These are phyloP conservation scores for Cajanus cajan DNA, from an alignment of 306 rosid genomes.

Conservation along the genomic window DNA sequence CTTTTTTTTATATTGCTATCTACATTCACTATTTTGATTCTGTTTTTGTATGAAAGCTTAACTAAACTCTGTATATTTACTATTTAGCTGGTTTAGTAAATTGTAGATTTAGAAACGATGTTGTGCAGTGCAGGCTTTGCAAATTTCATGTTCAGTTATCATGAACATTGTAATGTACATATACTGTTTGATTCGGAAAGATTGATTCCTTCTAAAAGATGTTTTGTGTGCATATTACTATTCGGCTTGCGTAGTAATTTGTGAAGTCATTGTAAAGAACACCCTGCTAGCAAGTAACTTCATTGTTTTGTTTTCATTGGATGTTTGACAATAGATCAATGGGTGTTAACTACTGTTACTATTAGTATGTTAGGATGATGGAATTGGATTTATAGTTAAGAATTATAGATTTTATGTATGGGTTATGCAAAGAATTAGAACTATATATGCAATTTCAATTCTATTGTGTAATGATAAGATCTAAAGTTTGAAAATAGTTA, in stretches of 20 bases:
- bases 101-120: slow-evolving; percentile 3
- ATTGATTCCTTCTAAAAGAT: not conserved
- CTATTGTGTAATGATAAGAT: not conserved
- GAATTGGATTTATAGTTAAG: not conserved
- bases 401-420: not conserved
- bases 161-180: not conserved
- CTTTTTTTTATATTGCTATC: not conserved
- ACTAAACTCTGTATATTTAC: not conserved
- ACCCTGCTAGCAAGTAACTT: not conserved
- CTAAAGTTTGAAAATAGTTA: too few species aligned
- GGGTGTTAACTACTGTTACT: not conserved
- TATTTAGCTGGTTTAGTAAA: not conserved
- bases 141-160: not conserved
- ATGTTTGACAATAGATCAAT: not conserved
- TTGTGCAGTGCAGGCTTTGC: not conserved
- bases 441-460: not conserved
- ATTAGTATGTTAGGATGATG: not conserved
- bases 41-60: not conserved
- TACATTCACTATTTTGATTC: not conserved
- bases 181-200: not conserved
- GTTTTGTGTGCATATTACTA: not conserved
- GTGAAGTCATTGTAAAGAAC: not conserved
- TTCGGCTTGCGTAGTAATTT: not conserved
- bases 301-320: not conserved
- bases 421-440: not conserved